Conservation (phyloP, 208 protist genomes). For the Strigomonas culicis region DNA sequence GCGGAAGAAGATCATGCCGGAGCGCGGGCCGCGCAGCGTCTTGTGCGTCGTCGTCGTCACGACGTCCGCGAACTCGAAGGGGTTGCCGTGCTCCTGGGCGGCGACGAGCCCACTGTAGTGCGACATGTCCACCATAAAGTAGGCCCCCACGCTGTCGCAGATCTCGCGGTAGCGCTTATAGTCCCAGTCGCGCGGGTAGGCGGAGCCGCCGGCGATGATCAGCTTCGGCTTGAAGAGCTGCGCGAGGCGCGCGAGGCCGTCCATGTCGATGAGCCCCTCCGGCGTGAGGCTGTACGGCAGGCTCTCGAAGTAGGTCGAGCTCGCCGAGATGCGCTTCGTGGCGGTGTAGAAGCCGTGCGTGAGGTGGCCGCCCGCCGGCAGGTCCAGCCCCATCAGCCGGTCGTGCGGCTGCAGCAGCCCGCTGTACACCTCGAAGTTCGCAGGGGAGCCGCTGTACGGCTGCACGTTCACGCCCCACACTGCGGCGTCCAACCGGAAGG, state of each 20-base stretch:
- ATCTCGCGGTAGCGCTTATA: conserved; percentile 91
- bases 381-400: conserved; percentile 97
- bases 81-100: conserved; percentile 66
- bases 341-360: conserved; percentile 98
- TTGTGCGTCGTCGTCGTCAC: conserved; percentile 99
- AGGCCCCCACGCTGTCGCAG: conserved; percentile 85
- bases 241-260: conserved; percentile 85
- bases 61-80: conserved; percentile 97
- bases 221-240: conserved; percentile 94
- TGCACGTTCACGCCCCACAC: conserved; percentile 99
- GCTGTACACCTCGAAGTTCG: conserved; percentile 98
- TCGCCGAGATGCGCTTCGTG: conserved; percentile 96
- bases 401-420: conserved; percentile 96
- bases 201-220: conserved; percentile 95
- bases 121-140: conserved; percentile 98
- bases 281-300: conserved; percentile 95
- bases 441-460: conserved; percentile 97
- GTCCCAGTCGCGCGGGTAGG: conserved; percentile 98
- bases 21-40: conserved; percentile 97
- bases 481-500: conserved; percentile 91
- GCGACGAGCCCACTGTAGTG: conserved; percentile 96
- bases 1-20: conserved; percentile 98
- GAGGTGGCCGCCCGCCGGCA: conserved; percentile 91
- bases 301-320: conserved; percentile 98
- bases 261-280: conserved; percentile 97